Conservation (phyloP, 176 grass and related monocot genomes). For the Triticum urartu region DNA sequence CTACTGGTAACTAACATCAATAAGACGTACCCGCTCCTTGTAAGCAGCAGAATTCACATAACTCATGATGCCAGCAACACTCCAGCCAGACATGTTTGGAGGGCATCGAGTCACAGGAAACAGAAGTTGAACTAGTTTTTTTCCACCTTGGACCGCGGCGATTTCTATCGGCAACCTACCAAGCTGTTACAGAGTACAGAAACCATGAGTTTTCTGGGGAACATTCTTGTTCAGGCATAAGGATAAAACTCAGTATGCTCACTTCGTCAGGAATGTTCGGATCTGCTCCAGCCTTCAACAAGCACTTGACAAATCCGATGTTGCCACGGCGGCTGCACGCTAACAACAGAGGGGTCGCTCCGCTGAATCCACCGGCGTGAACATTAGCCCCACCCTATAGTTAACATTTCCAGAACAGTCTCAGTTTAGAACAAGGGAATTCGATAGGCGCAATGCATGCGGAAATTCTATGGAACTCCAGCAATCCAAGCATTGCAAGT, state of each 20-base stretch:
- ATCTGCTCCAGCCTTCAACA: slow-evolving; percentile 25
- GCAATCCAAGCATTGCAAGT: neutral
- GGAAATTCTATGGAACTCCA: neutral
- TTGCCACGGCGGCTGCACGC: slow-evolving; percentile 3
- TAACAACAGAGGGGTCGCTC: slow-evolving; percentile 26
- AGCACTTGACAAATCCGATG: neutral
- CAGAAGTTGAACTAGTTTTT: neutral
- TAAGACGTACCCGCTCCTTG: slow-evolving; percentile 14
- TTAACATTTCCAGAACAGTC: neutral
- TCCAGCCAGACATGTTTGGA: neutral
- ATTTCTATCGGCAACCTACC: slow-evolving; percentile 25
- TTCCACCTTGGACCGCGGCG: slow-evolving; percentile 1
- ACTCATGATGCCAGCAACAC: slow-evolving; percentile 8
- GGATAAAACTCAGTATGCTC: neutral
- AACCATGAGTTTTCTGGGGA: neutral
- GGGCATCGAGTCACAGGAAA: neutral
- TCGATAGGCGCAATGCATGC: neutral
- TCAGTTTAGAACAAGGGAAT: neutral
- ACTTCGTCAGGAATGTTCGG: slow-evolving; percentile 22
- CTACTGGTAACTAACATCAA: neutral
- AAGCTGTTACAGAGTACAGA: slow-evolving; percentile 2
- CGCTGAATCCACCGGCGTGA: slow-evolving; percentile 4
- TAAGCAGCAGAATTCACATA: slow-evolving; percentile 16
- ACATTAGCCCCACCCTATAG: slow-evolving; percentile 29
- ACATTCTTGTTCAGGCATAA: neutral